These are phyloP conservation scores for Penicillium sp. DNA, from an alignment of 2,329 filamentous ascomycete genomes.

Conservation along the genomic window DNA sequence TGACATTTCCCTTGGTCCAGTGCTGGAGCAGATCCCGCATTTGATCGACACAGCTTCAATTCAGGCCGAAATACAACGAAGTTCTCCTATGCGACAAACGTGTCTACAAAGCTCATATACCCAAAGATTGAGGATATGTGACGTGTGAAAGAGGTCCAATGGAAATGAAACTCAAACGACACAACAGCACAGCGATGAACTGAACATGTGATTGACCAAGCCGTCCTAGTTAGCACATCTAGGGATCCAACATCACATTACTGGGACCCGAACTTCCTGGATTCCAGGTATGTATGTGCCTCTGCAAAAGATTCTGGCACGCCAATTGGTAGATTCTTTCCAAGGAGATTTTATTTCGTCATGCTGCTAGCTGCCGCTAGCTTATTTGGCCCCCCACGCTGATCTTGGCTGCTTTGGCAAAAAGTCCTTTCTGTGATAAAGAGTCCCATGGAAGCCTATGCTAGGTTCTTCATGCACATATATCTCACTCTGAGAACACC, in stretches of 20 bases:
- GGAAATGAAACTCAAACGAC: neutral
- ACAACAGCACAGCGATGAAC: neutral
- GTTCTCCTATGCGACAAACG: neutral
- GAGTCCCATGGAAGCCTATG: neutral
- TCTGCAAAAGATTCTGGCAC: neutral
- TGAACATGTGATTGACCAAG: neutral
- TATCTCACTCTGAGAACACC: neutral
- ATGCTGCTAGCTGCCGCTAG: constrained; percentile 10
- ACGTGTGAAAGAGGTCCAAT: too few relatives aligned
- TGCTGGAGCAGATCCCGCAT: constrained; percentile 1
- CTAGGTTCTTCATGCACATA: neutral
- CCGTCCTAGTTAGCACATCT: constrained; percentile 6
- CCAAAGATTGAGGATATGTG: too few relatives aligned
- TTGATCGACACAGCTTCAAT: neutral
- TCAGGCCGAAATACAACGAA: too few relatives aligned
- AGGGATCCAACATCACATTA: constrained; percentile 17
- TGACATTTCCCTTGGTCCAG: neutral
- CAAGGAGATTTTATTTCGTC: constrained; percentile 13
- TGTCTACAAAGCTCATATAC: neutral
- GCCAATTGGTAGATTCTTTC: neutral
- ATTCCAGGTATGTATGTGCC: constrained; percentile 16
- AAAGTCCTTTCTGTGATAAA: neutral
- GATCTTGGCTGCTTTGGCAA: neutral
- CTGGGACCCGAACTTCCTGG: constrained; percentile 6
- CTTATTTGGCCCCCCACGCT: constrained; percentile 1